Evolutionary conservation across 2,329 filamentous ascomycete genomes (phyloP), one percentile per base, ranked within the genome.

Genomic region (Trichophaea hybrida): DNA sequence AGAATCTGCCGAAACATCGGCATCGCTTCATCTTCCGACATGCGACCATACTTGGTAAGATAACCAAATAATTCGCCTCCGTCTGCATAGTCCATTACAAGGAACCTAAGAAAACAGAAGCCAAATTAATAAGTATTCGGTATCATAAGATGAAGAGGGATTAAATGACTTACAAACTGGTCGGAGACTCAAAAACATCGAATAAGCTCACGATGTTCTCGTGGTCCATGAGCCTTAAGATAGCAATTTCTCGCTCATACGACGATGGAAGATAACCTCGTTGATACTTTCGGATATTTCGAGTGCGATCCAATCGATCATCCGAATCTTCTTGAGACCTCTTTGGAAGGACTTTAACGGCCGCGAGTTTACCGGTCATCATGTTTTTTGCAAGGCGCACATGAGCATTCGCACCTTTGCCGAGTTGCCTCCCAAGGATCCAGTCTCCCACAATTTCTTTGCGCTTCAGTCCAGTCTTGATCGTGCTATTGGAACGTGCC

Each of bases 151-250:
- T 63, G 33, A 17, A 46, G 57, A 12, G 31, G 13, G 31, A 7
- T 31, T 6, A 33, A 31, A 17, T 15, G 17, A 74, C 86, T 75
- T 77, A 96, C 87, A 98, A 84, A 72, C 98, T 90, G 59, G 88
- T 86, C 24, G 87, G 80, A 70, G 96, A 97, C 74, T 98, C 93
- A 91, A 91, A 98, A 34, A 98, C 91, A 73, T 98, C 93, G 70
- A 91, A 93, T 7, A 98, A 75, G 66, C 86, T 88, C 72, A 96
- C 90, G 68, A 97, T 91, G 71, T 97, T 93, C 5, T 85, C 87
- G 73, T 98, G 93, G 69, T 95, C 85, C 62, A 97, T 87, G 60
- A 97, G 79, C 74, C 96, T 97, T 80, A 98, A 88, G 68, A 98
- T 94, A 35, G 91, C 89, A 44, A 98, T 90, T 71, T 98, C 93